Evolutionary conservation across 2,329 filamentous ascomycete species (phyloP).

Genomic region (Endoconidiophora polonica): DNA sequence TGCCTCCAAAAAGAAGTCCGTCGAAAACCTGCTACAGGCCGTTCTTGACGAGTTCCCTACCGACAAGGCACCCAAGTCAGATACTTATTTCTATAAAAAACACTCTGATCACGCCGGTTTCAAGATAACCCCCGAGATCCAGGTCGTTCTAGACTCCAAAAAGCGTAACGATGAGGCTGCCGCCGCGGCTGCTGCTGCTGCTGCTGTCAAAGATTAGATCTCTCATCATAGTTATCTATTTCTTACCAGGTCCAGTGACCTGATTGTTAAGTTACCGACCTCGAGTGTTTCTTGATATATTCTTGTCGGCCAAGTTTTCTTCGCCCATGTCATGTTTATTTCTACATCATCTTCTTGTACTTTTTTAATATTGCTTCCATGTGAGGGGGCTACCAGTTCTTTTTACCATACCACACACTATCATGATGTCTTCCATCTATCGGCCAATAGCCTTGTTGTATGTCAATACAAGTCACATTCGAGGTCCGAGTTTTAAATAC

Average conservation of each 20-base stretch:
- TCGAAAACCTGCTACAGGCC: conserved; percentile 55
- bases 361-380: not conserved
- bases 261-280: no score
- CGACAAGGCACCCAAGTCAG: conserved; percentile 54
- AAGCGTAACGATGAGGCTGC: conserved; percentile 22
- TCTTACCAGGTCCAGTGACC: no score
- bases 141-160: conserved; percentile 40
- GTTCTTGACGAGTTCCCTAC: conserved; percentile 57
- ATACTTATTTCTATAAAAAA: conserved; percentile 72
- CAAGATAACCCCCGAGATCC: conserved; percentile 43
- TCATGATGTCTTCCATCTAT: no score
- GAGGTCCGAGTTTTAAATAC: no score
- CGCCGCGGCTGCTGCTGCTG: conserved; percentile 15
- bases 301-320: no score
- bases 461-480: no score
- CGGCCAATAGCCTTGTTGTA: no score
- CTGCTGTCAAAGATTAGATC: not conserved
- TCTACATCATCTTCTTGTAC: not conserved
- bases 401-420: no score
- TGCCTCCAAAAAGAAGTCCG: conserved; percentile 59
- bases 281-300: no score
- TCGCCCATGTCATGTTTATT: no score
- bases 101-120: conserved; percentile 80
- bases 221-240: no score
- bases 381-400: no score